A percentile compares a stretch with the other conserved stretches of the same genome.
Evolutionary conservation across 2,329 filamentous ascomycete species (phyloP).

Genomic region (Rhynchosporium agropyri): DNA sequence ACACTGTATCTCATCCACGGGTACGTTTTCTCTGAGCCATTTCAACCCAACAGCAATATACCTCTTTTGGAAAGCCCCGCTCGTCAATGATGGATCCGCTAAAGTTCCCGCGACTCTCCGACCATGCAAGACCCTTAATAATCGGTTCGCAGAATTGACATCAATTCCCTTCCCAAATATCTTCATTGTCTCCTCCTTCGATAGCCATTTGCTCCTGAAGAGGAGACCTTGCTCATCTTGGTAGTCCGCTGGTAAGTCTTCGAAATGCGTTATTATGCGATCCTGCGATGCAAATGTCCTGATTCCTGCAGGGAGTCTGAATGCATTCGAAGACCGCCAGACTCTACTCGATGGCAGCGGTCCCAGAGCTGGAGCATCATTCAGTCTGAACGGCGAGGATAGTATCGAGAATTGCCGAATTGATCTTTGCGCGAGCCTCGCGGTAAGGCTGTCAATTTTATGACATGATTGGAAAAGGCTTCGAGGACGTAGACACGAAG

Average conservation of each 20-base stretch:
- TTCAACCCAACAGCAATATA: constrained; percentile 53
- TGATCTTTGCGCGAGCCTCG: constrained; percentile 31
- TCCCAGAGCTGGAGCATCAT: not conserved
- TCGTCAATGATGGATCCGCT: constrained; percentile 55
- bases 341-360: not conserved
- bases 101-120: constrained; percentile 65
- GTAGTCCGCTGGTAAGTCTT: constrained; percentile 60
- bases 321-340: constrained; percentile 16
- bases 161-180: constrained; percentile 56
- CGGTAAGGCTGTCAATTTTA: constrained; percentile 34
- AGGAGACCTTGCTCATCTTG: constrained; percentile 56
- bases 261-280: constrained; percentile 54
- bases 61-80: constrained; percentile 25
- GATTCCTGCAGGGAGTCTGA: constrained; percentile 16
- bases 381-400: constrained; percentile 6
- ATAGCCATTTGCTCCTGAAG: constrained; percentile 55
- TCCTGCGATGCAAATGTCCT: constrained; percentile 26
- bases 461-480: constrained; percentile 32
- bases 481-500: constrained; percentile 33
- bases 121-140: constrained; percentile 63
- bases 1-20: constrained; percentile 63
- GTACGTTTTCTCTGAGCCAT: constrained; percentile 57
- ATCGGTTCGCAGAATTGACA: constrained; percentile 51
- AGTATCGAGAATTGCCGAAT: constrained; percentile 28
- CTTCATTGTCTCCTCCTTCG: constrained; percentile 48